A percentile compares a stretch with the other conserved stretches of the same genome.
Conservation (phyloP, 2,329 filamentous ascomycete species). For the Fusarium sp. region DNA sequence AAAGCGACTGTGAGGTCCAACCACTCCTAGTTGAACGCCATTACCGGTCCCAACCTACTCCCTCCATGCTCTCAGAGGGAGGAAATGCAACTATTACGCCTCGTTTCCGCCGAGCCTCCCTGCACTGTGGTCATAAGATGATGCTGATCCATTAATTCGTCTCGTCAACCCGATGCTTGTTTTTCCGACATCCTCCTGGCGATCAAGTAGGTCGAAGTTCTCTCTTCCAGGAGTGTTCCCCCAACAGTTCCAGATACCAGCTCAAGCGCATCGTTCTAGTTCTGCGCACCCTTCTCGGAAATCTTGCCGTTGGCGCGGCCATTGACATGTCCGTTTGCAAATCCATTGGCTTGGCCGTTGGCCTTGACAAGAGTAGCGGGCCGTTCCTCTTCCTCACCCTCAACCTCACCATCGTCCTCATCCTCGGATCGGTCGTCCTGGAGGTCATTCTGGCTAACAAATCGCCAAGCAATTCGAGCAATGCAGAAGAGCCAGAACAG, state of each 20-base stretch:
- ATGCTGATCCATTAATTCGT: conserved; percentile 40
- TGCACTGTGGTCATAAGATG: conserved; percentile 34
- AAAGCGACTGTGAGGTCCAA: conserved; percentile 34
- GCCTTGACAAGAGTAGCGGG: conserved; percentile 41
- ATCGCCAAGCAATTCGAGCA: conserved; percentile 76
- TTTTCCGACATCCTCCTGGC: conserved; percentile 1
- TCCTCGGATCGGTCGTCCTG: conserved; percentile 77
- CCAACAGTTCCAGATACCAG: neutral
- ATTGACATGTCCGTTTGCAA: conserved; percentile 24
- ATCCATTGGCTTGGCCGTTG: conserved; percentile 30
- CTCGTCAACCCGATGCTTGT: conserved; percentile 19
- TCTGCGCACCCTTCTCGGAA: conserved; percentile 23
- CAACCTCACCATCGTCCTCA: conserved; percentile 59
- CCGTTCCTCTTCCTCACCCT: conserved; percentile 47
- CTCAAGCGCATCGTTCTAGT: conserved; percentile 12
- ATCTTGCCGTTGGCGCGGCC: conserved; percentile 32
- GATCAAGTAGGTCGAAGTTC: neutral
- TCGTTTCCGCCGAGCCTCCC: conserved; percentile 9
- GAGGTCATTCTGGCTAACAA: conserved; percentile 67
- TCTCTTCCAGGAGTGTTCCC: neutral
- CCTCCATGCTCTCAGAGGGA: conserved; percentile 17
- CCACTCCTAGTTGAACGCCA: conserved; percentile 26
- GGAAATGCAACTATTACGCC: conserved; percentile 25
- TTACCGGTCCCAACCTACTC: conserved; percentile 16
- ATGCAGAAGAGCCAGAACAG: conserved; percentile 86